phyloP scores from a whole-genome alignment of 345 rosid species.

The Arabis alpina region DNA sequence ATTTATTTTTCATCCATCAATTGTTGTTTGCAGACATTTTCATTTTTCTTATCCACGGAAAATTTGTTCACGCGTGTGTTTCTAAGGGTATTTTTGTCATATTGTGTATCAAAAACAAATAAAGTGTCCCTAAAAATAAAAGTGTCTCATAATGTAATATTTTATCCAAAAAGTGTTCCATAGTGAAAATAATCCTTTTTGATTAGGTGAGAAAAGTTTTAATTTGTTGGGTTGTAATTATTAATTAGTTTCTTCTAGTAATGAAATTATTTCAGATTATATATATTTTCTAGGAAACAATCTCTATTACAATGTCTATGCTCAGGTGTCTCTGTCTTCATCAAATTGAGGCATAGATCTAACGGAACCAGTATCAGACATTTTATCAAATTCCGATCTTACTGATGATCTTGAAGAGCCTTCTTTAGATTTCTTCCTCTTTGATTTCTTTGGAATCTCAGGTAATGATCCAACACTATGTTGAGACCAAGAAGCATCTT shows the following conservation, averaged over 20 bases:
- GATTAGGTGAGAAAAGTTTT: background rate
- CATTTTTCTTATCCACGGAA: too few relatives aligned
- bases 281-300: conserved; percentile 1
- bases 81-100: too few relatives aligned
- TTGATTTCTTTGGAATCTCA: conserved; percentile 27
- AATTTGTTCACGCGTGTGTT: too few relatives aligned
- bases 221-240: conserved; percentile 33
- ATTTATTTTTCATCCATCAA: too few relatives aligned
- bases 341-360: conserved; percentile 22
- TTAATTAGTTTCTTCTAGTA: conserved; percentile 10
- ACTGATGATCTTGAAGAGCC: conserved; percentile 31
- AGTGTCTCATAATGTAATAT: too few relatives aligned
- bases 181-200: background rate
- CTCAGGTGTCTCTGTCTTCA: background rate
- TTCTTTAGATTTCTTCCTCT: conserved; percentile 33
- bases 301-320: background rate
- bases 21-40: too few relatives aligned
- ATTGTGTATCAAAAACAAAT: too few relatives aligned
- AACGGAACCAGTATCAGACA: conserved; percentile 36
- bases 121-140: too few relatives aligned
- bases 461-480: conserved; percentile 14
- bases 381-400: conserved; percentile 22
- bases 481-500: conserved; percentile 9
- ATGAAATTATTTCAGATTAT: conserved; percentile 8
- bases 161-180: too few relatives aligned